Evolutionary conservation across 257 asterid genomes (phyloP).

Genomic region (Hygrophila difformis): DNA sequence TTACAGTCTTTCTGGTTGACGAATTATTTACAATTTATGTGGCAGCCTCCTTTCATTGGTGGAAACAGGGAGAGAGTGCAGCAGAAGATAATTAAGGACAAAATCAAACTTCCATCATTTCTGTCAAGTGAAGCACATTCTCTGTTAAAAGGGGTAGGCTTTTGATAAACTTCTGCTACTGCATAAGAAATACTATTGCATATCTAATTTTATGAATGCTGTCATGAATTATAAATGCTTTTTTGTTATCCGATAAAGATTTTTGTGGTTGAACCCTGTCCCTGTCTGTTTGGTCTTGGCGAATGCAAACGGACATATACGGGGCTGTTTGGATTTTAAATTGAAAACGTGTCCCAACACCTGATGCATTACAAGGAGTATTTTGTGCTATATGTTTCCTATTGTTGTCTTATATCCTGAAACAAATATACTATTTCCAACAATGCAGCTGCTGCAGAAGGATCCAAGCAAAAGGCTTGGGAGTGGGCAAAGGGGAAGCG

Average conservation of each 20-base stretch:
- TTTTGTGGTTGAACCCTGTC: no score
- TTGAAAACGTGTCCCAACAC: no score
- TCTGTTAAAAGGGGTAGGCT: slow-evolving; percentile 49
- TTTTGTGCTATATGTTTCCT: no score
- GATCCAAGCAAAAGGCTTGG: slow-evolving; percentile 56
- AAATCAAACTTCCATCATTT: slow-evolving; percentile 37
- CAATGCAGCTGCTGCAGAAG: slow-evolving; percentile 58
- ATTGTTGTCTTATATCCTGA: no score
- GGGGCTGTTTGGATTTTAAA: no score
- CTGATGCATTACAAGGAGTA: no score
- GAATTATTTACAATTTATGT: no score
- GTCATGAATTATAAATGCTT: no score
- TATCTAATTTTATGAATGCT: background rate
- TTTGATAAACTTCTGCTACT: background rate
- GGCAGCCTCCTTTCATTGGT: slow-evolving; percentile 62
- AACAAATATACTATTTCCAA: slow-evolving; percentile 1
- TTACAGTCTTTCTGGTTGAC: no score
- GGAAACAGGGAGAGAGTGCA: slow-evolving; percentile 52
- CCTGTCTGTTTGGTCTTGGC: no score
- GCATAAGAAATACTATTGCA: background rate
- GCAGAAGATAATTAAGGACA: slow-evolving; percentile 51
- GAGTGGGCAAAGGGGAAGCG: slow-evolving; percentile 38
- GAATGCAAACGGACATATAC: no score
- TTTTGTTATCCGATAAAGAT: no score
- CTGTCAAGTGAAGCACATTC: slow-evolving; percentile 75